Evolutionary conservation across 176 grass and related monocot species (phyloP), one percentile per base, ranked within the genome.

Genomic region (Typha latifolia): DNA sequence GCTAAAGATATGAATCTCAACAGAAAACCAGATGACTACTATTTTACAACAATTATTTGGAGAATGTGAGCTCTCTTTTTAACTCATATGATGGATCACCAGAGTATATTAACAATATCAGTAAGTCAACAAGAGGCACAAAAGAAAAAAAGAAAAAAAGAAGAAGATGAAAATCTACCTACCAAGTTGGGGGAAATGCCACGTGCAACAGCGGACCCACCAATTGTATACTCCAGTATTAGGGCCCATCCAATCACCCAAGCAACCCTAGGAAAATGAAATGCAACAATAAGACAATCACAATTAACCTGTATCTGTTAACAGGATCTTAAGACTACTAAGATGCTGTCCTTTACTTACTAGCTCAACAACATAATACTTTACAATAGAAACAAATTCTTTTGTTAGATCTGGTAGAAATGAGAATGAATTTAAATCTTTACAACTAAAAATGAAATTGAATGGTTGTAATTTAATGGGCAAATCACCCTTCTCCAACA

Each of bases 221-320:
- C 88, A 0, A 97, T 91, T 9, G 88, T 97, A 67, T 97, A 97
- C 75, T 91, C 88, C 64, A 97, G 77, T 66, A 97, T 84, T 74
- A 91, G 78, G 72, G 85, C 88, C 93, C 88, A 97, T 32, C 93
- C 93, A 66, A 97, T 89, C 57, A 97, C 67, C 93, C 93, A 97
- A 75, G 93, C 88, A 47, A 86, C 88, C 57, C 85, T 92, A 68
- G 1, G 48, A 15, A 61, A 80, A 56, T 21, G 16, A 66, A 78
- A 61, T 19, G 16, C 20, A 16, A 59, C 53, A 51, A 49, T 66
- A 19, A 49, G 13, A 50, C 20, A 12, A 20, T 6, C 5, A 23
- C 0, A 27, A 51, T 22, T 16, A 23, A 55, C n/a, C 34, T 66
- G 37, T 43, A 43, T 43, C 37, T 43, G 37, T 3, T 43, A 43